Evolutionary conservation across 164 flowering plant species (phyloP).

Genomic region (Cinnamomum micranthum): DNA sequence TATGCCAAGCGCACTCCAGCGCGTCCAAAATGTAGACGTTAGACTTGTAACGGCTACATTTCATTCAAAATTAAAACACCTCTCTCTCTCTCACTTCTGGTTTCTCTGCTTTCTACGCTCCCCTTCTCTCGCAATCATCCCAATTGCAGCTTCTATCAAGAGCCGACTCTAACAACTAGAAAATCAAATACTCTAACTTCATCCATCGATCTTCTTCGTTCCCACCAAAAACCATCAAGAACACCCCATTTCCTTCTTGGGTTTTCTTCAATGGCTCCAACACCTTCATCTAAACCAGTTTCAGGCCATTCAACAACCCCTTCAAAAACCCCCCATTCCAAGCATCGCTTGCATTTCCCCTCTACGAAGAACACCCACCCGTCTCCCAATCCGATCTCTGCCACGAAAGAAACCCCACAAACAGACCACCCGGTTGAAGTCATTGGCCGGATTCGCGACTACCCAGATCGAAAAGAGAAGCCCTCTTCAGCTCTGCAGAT

Average conservation of each 20-base stretch:
- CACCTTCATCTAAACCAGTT: slow-evolving; percentile 49
- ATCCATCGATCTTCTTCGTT: too few relatives aligned
- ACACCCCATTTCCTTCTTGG: slow-evolving; percentile 7
- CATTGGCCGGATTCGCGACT: slow-evolving; percentile 68
- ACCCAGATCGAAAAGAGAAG: slow-evolving; percentile 53
- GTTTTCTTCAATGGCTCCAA: slow-evolving; percentile 52
- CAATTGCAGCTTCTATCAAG: neutral
- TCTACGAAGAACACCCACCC: slow-evolving; percentile 31
- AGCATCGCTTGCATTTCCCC: slow-evolving; percentile 47
- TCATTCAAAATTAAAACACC: slow-evolving; percentile 17
- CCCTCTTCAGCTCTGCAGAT: slow-evolving; percentile 48
- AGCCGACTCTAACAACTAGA: neutral
- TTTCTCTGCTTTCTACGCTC: slow-evolving; percentile 13
- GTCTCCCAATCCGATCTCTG: slow-evolving; percentile 28
- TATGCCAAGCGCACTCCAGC: too few relatives aligned
- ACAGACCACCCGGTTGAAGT: slow-evolving; percentile 93
- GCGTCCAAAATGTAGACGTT: slow-evolving; percentile 32
- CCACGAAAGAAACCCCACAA: slow-evolving; percentile 29
- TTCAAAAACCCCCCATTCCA: slow-evolving; percentile 61
- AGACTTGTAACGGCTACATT: slow-evolving; percentile 56
- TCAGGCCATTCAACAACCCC: slow-evolving; percentile 25
- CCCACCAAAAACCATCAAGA: neutral
- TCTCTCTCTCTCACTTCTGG: neutral
- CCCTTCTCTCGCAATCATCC: slow-evolving; percentile 6
- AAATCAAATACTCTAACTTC: neutral